These are phyloP conservation scores for Monosporascus sp. DNA, from an alignment of 2,329 filamentous ascomycete species.

Conservation along the genomic window DNA sequence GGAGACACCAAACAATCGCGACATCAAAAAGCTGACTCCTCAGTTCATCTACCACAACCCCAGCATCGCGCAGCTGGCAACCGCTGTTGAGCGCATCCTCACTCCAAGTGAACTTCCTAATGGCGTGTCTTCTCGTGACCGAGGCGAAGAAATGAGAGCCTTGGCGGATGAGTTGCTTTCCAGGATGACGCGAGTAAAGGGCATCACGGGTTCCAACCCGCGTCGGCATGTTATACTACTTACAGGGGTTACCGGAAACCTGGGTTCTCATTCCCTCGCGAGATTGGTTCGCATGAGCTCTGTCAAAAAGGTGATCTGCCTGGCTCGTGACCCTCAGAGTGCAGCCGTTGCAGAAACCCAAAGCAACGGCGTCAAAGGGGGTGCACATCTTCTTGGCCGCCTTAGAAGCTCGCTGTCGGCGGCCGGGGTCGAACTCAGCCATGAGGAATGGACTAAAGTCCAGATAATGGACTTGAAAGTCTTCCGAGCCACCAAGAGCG, in stretches of 20 bases:
- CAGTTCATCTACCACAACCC: constrained; percentile 14
- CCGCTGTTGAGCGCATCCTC: not conserved
- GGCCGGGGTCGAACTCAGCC: constrained; percentile 3
- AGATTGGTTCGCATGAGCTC: constrained; percentile 2
- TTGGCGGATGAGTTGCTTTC: not conserved
- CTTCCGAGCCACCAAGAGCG: not conserved
- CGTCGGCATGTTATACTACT: constrained; percentile 9
- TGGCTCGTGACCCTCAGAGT: not conserved
- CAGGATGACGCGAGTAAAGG: not conserved
- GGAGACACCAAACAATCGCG: not conserved
- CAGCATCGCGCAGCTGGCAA: constrained; percentile 2
- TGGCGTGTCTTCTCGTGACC: not conserved
- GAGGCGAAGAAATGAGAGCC: not conserved
- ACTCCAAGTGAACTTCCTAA: not conserved
- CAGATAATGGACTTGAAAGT: constrained; percentile 1
- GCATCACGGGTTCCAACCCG: not conserved
- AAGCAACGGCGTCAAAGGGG: not conserved
- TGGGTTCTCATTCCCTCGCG: constrained; percentile 13
- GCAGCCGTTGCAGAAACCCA: not conserved
- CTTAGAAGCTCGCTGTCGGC: constrained; percentile 5
- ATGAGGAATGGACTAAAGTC: constrained; percentile 5
- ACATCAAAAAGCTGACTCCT: constrained; percentile 1
- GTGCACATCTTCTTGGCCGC: constrained; percentile 1
- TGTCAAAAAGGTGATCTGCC: constrained; percentile 13
- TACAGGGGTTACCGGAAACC: constrained; percentile 15